A percentile compares a stretch with the other conserved stretches of the same genome.
phyloP scores from a whole-genome alignment of 768 basidiomycete species.

The Galerina marginata region DNA sequence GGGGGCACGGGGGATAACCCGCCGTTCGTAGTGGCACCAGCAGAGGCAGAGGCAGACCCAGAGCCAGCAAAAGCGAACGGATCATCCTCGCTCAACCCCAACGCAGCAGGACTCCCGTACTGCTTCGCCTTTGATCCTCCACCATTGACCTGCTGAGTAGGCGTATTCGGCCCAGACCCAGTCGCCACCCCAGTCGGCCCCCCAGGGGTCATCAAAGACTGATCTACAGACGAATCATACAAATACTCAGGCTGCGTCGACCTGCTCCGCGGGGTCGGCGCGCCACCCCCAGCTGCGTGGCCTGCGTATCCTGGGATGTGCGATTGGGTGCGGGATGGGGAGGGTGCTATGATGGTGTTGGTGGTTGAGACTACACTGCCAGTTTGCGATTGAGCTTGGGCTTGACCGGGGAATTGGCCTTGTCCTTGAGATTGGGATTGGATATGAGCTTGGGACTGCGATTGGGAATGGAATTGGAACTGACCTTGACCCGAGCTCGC shows the following conservation, averaged over 20 bases:
- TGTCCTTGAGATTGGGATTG: constrained; percentile 30
- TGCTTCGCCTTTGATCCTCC: constrained; percentile 18
- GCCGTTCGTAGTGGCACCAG: not conserved
- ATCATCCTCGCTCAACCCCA: constrained; percentile 65
- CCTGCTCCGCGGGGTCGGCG: constrained; percentile 48
- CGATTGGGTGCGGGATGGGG: too few relatives aligned
- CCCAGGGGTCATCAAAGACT: constrained; percentile 45
- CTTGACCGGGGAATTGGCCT: constrained; percentile 10
- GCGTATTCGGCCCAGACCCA: constrained; percentile 30
- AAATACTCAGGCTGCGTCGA: constrained; percentile 75
- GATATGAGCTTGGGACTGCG: not conserved
- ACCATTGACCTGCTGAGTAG: constrained; percentile 10
- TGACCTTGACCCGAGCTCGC: constrained; percentile 29
- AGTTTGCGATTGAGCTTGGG: constrained; percentile 12
- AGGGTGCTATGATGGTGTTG: too few relatives aligned
- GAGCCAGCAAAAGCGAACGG: constrained; percentile 60
- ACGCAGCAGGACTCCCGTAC: constrained; percentile 40
- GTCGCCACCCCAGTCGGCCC: constrained; percentile 30
- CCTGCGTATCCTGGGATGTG: too few relatives aligned
- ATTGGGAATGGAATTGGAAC: constrained; percentile 23
- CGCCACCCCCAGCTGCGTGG: not conserved
- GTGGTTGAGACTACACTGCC: too few relatives aligned
- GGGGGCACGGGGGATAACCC: constrained; percentile 13
- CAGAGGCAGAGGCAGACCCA: not conserved
- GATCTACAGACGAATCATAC: constrained; percentile 75